Percentiles rank a stretch among this genome's conserved stretches.
Conservation (phyloP, 306 rosid species). For the Dalbergia oliveri region DNA sequence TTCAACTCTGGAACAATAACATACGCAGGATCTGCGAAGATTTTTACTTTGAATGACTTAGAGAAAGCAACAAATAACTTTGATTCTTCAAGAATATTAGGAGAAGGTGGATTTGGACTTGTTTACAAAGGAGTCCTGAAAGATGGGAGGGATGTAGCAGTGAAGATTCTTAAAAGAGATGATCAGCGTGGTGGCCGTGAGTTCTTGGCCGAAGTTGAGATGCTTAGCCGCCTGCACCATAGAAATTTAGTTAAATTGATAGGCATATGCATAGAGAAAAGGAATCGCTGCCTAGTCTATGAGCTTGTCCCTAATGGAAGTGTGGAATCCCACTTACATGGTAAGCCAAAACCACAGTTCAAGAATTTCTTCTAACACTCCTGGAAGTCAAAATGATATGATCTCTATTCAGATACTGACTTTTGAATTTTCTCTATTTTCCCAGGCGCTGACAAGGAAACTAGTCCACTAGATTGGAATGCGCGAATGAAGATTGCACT, state of each 20-base stretch:
- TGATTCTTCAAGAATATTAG: slow-evolving; percentile 83
- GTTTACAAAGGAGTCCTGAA: slow-evolving; percentile 79
- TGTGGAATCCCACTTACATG: slow-evolving; percentile 94
- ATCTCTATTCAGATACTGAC: slow-evolving; percentile 29
- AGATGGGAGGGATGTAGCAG: slow-evolving; percentile 92
- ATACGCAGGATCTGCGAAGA: slow-evolving; percentile 81
- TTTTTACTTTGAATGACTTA: slow-evolving; percentile 73
- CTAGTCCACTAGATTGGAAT: slow-evolving; percentile 87
- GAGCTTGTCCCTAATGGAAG: slow-evolving; percentile 98
- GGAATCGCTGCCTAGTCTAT: slow-evolving; percentile 86
- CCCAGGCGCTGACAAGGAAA: slow-evolving; percentile 85
- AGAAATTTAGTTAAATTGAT: slow-evolving; percentile 86
- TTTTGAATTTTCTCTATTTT: slow-evolving; percentile 40
- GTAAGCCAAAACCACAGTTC: slow-evolving; percentile 54
- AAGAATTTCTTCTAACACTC: slow-evolving; percentile 16
- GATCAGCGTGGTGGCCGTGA: slow-evolving; percentile 89
- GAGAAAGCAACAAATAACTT: slow-evolving; percentile 85
- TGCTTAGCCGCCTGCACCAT: slow-evolving; percentile 97
- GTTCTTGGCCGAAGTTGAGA: slow-evolving; percentile 97
- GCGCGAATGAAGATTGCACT: slow-evolving; percentile 92
- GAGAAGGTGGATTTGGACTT: slow-evolving; percentile 99
- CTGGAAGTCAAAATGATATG: slow-evolving; percentile 17
- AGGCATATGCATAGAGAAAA: slow-evolving; percentile 88
- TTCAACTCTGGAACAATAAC: slow-evolving; percentile 63
- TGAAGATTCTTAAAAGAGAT: slow-evolving; percentile 90